Conservation (phyloP, 257 asterid genomes). For the Gentiana macrophylla region DNA sequence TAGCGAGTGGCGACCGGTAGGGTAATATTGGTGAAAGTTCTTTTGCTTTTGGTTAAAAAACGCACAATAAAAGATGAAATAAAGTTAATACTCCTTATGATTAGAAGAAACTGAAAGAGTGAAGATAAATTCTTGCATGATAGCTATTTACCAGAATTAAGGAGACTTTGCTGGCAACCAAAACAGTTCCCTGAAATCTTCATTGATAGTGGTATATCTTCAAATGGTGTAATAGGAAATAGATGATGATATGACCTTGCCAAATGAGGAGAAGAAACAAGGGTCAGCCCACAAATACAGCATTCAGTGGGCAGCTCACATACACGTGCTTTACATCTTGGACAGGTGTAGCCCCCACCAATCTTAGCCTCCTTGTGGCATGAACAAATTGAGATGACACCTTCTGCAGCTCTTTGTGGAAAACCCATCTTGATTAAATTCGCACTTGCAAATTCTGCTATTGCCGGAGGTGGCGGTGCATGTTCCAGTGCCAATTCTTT, state of each 20-base stretch:
- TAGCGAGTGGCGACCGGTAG: too few species aligned
- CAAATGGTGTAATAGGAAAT: constrained; percentile 88
- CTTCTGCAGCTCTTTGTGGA: constrained; percentile 96
- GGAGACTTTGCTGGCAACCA: constrained; percentile 83
- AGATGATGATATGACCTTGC: constrained; percentile 97
- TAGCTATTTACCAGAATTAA: constrained; percentile 48
- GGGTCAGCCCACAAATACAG: constrained; percentile 83
- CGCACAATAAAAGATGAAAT: neutral
- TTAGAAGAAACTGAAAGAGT: neutral
- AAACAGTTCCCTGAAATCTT: constrained; percentile 48
- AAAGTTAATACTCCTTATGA: neutral
- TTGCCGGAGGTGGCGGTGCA: constrained; percentile 99
- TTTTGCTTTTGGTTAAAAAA: neutral
- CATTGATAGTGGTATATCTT: constrained; percentile 53
- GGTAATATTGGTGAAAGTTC: neutral
- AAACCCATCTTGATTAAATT: constrained; percentile 96
- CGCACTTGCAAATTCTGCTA: constrained; percentile 88
- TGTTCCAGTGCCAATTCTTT: constrained; percentile 82
- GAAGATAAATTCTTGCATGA: neutral
- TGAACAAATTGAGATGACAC: constrained; percentile 79
- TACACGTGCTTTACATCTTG: constrained; percentile 90
- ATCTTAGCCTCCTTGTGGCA: constrained; percentile 91
- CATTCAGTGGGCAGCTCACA: constrained; percentile 94
- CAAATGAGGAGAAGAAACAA: constrained; percentile 93
- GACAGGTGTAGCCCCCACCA: constrained; percentile 97